Conservation (phyloP, 805 yeast genomes). For the Metschnikowia cerradonensis region DNA sequence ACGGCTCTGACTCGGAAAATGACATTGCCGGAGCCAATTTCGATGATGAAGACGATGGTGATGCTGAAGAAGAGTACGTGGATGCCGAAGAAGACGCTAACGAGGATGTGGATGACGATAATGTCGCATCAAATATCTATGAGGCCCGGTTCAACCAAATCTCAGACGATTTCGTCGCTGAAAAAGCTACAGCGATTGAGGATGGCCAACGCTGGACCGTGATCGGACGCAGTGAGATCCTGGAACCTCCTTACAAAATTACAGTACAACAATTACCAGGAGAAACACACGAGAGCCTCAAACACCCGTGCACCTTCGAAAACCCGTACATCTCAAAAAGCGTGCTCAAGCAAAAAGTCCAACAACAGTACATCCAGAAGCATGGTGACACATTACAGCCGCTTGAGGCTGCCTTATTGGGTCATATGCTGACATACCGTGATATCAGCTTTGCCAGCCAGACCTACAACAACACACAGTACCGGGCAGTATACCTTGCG, state of each 20-base stretch:
- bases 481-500: conserved; percentile 60
- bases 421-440: conserved; percentile 67
- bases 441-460: conserved; percentile 64
- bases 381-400: conserved; percentile 16
- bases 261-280: conserved; percentile 32
- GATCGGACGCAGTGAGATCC: conserved; percentile 15
- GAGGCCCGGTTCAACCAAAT: conserved; percentile 67
- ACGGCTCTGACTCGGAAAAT: conserved; percentile 9
- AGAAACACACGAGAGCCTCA: conserved; percentile 12
- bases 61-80: conserved; percentile 10
- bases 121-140: conserved; percentile 59
- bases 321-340: conserved; percentile 9
- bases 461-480: conserved; percentile 45
- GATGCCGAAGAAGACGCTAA: conserved; percentile 6
- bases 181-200: conserved; percentile 20
- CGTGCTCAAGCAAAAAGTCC: conserved; percentile 27
- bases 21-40: conserved; percentile 30
- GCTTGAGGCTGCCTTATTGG: conserved; percentile 51
- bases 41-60: conserved; percentile 15
- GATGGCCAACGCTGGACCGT: conserved; percentile 28
- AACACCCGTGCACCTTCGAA: not conserved
- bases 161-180: conserved; percentile 33
- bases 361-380: conserved; percentile 18
- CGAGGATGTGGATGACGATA: not conserved
- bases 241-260: conserved; percentile 24